phyloP scores from a whole-genome alignment of 306 rosid genomes.

The Fragaria iinumae region DNA sequence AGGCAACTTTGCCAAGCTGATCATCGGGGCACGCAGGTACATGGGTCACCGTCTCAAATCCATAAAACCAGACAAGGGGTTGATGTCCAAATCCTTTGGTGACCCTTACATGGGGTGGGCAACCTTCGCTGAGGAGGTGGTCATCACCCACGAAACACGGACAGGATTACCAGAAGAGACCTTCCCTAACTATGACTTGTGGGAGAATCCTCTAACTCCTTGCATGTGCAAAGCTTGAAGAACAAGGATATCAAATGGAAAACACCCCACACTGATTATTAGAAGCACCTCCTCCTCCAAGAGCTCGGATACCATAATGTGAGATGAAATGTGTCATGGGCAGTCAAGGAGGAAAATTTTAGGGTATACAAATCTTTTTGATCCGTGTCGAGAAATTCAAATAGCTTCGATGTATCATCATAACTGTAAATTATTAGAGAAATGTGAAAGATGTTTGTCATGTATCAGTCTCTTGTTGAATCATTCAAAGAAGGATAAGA shows the following conservation, averaged over 20 bases:
- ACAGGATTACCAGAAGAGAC: slow-evolving; percentile 93
- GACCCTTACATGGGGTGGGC: slow-evolving; percentile 99
- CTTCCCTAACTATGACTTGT: slow-evolving; percentile 89
- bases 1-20: slow-evolving; percentile 96
- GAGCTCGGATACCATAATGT: slow-evolving; percentile 12
- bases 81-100: slow-evolving; percentile 97
- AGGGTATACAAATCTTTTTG: slow-evolving; percentile 25
- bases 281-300: slow-evolving; percentile 23
- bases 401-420: slow-evolving; percentile 32
- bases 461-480: neutral
- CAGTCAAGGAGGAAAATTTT: slow-evolving; percentile 26
- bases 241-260: slow-evolving; percentile 27
- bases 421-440: slow-evolving; percentile 44
- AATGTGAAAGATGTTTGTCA: slow-evolving; percentile 32
- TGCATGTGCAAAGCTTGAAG: slow-evolving; percentile 97
- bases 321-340: slow-evolving; percentile 19
- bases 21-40: slow-evolving; percentile 93
- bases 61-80: slow-evolving; percentile 96
- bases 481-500: slow-evolving; percentile 1
- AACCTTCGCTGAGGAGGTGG: slow-evolving; percentile 84
- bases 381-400: slow-evolving; percentile 27
- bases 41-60: slow-evolving; percentile 94
- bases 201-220: slow-evolving; percentile 97
- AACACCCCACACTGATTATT: slow-evolving; percentile 24
- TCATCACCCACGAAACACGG: slow-evolving; percentile 80